phyloP scores from a whole-genome alignment of 1,139 yeast genomes.

The Wickerhamiella infanticola region DNA sequence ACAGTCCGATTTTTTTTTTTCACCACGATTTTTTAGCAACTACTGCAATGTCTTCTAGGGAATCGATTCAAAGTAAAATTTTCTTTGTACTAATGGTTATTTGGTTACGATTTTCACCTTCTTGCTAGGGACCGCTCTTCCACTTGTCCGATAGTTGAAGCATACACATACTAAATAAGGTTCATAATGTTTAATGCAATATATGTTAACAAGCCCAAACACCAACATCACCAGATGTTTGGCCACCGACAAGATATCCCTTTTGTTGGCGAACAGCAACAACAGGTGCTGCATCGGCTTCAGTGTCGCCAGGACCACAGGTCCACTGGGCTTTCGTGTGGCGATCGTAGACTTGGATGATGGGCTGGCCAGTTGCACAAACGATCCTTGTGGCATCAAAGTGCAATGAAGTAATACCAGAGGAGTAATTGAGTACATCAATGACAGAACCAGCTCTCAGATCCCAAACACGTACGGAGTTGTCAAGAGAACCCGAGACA shows the following conservation, averaged over 20 bases:
- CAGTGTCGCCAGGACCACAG: conserved; percentile 30
- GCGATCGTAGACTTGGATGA: conserved; percentile 43
- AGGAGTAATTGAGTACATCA: conserved; percentile 43
- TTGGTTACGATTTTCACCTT: too few relatives aligned
- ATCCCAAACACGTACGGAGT: conserved; percentile 59
- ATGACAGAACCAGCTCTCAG: conserved; percentile 46
- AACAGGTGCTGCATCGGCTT: conserved; percentile 18
- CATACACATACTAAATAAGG: too few relatives aligned
- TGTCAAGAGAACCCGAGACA: conserved; percentile 49
- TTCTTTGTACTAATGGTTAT: too few relatives aligned
- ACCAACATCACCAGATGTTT: conserved; percentile 40
- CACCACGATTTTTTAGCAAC: too few relatives aligned
- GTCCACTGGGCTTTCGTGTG: conserved; percentile 36
- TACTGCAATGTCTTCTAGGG: too few relatives aligned
- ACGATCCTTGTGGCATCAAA: conserved; percentile 43
- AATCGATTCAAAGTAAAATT: too few relatives aligned
- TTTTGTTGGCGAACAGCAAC: conserved; percentile 37
- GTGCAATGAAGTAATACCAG: conserved; percentile 36
- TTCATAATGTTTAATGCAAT: too few relatives aligned
- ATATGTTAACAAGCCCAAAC: conserved; percentile 36
- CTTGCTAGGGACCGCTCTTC: too few relatives aligned
- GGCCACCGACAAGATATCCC: conserved; percentile 49
- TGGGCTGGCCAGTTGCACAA: conserved; percentile 33
- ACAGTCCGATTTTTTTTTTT: too few relatives aligned
- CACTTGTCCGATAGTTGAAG: too few relatives aligned